Percentiles rank a stretch among this genome's conserved stretches.
Conservation (phyloP, 306 rosid species). For the Dalbergia cultrata region DNA sequence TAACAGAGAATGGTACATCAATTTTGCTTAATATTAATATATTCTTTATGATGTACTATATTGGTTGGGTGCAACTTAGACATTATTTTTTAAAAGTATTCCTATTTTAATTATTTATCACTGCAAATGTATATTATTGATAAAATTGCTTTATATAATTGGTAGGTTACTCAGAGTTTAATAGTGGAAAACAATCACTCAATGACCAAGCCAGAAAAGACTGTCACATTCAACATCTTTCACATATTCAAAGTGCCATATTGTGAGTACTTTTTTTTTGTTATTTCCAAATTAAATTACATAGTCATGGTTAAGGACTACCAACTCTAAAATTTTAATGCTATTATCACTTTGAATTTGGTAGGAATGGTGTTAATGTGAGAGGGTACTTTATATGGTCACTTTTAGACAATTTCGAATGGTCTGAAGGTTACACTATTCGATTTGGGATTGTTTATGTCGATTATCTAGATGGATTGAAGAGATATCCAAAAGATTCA, state of each 20-base stretch:
- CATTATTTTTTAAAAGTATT: no score
- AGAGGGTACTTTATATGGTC: constrained; percentile 49
- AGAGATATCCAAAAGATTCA: constrained; percentile 45
- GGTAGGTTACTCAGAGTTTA: constrained; percentile 32
- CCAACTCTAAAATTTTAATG: background rate
- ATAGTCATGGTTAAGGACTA: background rate
- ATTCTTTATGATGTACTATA: background rate
- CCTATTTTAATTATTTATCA: no score
- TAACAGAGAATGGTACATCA: constrained; percentile 48
- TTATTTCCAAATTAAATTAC: background rate
- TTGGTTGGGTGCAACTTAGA: background rate
- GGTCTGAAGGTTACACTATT: constrained; percentile 34
- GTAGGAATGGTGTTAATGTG: constrained; percentile 40
- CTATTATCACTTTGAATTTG: background rate
- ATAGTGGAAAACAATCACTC: constrained; percentile 21
- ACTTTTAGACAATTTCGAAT: constrained; percentile 44
- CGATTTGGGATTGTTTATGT: constrained; percentile 47
- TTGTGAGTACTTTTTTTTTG: constrained; percentile 20
- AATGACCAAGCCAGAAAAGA: constrained; percentile 36
- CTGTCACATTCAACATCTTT: constrained; percentile 40
- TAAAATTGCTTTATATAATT: background rate
- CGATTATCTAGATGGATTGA: constrained; percentile 18
- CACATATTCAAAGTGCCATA: constrained; percentile 27
- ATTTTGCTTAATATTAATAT: background rate
- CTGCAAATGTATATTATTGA: background rate